Evolutionary conservation across 2,329 filamentous ascomycete species (phyloP), one percentile per base, ranked within the genome.

Genomic region (Plectosphaerella sp.): DNA sequence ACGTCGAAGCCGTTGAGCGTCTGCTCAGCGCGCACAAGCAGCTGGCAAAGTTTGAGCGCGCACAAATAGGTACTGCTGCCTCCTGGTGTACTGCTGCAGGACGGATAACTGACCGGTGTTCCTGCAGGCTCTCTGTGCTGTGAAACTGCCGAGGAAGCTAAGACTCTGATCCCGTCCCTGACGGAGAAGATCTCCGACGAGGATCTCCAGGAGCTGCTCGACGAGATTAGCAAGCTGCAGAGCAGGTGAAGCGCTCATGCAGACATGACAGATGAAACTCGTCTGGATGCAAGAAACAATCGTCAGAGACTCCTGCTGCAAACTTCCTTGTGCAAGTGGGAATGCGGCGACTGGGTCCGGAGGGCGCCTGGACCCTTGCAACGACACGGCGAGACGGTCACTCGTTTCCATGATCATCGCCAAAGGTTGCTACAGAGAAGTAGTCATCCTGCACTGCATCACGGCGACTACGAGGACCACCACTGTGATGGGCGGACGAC

Each of bases 111-210:
- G 41, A 20, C 41, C 28, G 11, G 8, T 33, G 11, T 33, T 33
- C 18, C 41, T 42, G 60, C 64, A 95, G 92, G 91, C 35, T 96
- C 90, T 33, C 77, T 99, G 39, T 96, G 91, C 71, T 96, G 92
- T 67, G 92, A 96, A 63, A 88, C 86, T 45, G 88, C 91, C 53
- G 94, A 99, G 66, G 95, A 99, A 73, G 94, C 94, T 55, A 97
- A 96, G 74, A 96, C 91, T 9, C 79, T 99, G 53, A 96, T 99
- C 57, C 95, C 94, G 1, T 96, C 83, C 52, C 72, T 99, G 48
- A 80, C 86, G 61, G 86, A 91, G 70, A 99, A 99, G 74, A 95
- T 97, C 64, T 82, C 81, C 55, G 93, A 97, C 67, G 88, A 91
- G 36, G 90, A 96, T 60, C 73, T 99, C 58, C 87, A 96, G 70